Evolutionary conservation across 148 eudicot genomes (phyloP), one percentile per base, ranked within the genome.

Genomic region (Rhododendron ferrugineum): DNA sequence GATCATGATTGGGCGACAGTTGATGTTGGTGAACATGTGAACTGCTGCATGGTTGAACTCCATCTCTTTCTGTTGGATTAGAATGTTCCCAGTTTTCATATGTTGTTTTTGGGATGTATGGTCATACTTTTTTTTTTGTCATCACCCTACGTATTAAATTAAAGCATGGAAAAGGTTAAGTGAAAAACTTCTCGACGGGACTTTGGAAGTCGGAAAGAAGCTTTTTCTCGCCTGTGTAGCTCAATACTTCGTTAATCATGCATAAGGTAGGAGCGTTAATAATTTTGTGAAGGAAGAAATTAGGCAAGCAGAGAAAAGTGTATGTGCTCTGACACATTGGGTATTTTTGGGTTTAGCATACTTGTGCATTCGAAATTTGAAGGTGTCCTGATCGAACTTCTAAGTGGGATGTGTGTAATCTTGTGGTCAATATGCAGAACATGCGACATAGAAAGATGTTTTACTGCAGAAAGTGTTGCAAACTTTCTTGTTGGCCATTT

Each of bases 31-130:
- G 28, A 79, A 79, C 22, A 28, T 47, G 37, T n/a, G 23, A 47
- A 79, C 82, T 47, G 81, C 81, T 78, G 60, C 60, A 49, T 47
- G 60, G 62, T 49, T 79, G 82, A 79, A 49, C 23, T 78, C 58
- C 37, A 49, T 49, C 37, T 79, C 22, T 49, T 79, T 32, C 30
- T 9, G 23, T 49, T 79, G 46, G 60, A 79, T 6, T 14, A 26
- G 32, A 2, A 40, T 22, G 6, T 44, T 46, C 18, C 56, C 52
- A 46, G 30, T 23, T 78, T 78, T 10, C 30, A 78, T 22, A 4
- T 78, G 23, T 76, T 36, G 37, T 36, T 76, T 75, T 9, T 44
- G 80, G 80, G 52, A 77, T 44, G 32, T 23, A 77, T 40, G 26
- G 46, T 37, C 26, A 32, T 20, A 9, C 3, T 0, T 23, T 40